phyloP scores from a whole-genome alignment of 805 yeast species.

The Suhomyces emberorum region DNA sequence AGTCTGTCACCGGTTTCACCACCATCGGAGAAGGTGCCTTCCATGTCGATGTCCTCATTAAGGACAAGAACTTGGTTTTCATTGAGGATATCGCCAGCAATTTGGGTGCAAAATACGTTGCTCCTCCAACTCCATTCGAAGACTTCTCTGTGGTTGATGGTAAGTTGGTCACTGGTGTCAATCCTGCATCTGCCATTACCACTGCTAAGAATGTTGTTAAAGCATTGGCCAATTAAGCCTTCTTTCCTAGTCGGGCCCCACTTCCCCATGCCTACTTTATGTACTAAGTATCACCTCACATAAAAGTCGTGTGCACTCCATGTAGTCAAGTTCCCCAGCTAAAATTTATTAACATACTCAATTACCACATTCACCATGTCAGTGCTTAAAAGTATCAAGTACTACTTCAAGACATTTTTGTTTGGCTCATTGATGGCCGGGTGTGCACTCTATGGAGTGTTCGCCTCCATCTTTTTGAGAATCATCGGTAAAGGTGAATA shows the following conservation, averaged over 20 bases:
- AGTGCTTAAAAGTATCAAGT: slow-evolving; percentile 33
- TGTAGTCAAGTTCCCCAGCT: too few relatives aligned
- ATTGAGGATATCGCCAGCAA: slow-evolving; percentile 37
- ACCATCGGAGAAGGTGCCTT: slow-evolving; percentile 46
- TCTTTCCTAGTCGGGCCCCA: too few relatives aligned
- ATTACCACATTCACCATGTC: too few relatives aligned
- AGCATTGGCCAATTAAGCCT: slow-evolving; percentile 2
- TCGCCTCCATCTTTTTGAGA: slow-evolving; percentile 66
- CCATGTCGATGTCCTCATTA: slow-evolving; percentile 16
- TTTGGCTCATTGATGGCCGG: slow-evolving; percentile 52
- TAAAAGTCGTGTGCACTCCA: neutral
- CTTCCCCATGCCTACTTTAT: neutral
- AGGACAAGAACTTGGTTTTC: slow-evolving; percentile 25
- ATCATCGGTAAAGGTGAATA: slow-evolving; percentile 71
- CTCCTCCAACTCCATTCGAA: slow-evolving; percentile 39
- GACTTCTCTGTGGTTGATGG: slow-evolving; percentile 53
- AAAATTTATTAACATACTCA: too few relatives aligned
- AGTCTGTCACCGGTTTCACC: slow-evolving; percentile 59
- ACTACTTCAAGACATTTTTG: slow-evolving; percentile 52
- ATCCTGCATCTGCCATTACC: slow-evolving; percentile 54
- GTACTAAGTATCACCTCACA: neutral
- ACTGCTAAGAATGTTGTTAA: slow-evolving; percentile 43
- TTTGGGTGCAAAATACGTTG: slow-evolving; percentile 10
- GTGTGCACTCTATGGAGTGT: slow-evolving; percentile 72
- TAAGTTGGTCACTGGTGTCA: slow-evolving; percentile 60